Evolutionary conservation across 2,329 filamentous ascomycete species (phyloP), one percentile per base, ranked within the genome.

Genomic region (Fonsecaea nubica): DNA sequence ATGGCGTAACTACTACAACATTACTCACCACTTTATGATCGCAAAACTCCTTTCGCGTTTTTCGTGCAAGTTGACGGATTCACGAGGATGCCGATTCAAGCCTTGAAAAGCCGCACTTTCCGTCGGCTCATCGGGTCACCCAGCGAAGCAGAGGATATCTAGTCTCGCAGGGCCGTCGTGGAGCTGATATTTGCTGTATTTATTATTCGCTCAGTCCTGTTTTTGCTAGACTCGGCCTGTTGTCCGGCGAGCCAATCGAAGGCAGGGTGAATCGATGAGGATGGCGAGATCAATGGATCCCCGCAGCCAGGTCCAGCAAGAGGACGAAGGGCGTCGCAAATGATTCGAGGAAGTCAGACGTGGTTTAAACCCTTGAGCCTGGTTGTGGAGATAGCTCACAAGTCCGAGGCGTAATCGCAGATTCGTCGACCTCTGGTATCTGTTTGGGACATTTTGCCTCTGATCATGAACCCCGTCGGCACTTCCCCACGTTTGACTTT

Each of bases 221-320:
- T 21, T 36, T 21, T 32, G 40, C 21, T 59, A 52, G 57, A 50
- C 57, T 59, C 57, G 57, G 57, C 15, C 15, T 36, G 35, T 52
- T 59, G n/a, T 59, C 57, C 57, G 57, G 45, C 42, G 42, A 52
- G 40, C 57, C 57, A 59, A 59, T 58, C 15, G 55, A 25, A 15
- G 4, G 30, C 4, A 8, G 15, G 18, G 15, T 13, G n/a, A 7
- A 18, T 45, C 4, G 38, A 40, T 3, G 38, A 40, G 15, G 42
- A 13, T 58, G 12, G 38, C 21, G 42, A 33, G 12, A 42, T 32
- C 9, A 25, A 6, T 33, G 21, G 21, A 25, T 35, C 57, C 57
- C 57, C 57, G 57, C 57, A 59, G 57, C 30, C 30, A 25, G 12
- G 25, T 59, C 57, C 57, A 59, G 21, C 13, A 35, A 59, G 32